Evolutionary conservation across 2,329 filamentous ascomycete genomes (phyloP).

Genomic region (Biscogniauxia sp.): DNA sequence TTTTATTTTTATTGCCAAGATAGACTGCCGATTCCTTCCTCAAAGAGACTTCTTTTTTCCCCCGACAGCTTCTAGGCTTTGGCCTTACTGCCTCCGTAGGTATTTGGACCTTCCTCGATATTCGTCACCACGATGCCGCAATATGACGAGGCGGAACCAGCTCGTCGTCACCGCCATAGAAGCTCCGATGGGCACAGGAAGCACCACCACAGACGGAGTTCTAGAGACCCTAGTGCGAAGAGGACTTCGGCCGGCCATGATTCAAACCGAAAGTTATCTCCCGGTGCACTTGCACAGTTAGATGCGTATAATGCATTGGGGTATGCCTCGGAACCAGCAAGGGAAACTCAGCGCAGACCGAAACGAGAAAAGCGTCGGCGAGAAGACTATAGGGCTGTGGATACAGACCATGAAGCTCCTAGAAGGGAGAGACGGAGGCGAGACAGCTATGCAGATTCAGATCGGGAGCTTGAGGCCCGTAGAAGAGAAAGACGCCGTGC

Average conservation of each 20-base stretch:
- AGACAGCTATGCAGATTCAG: slow-evolving; percentile 16
- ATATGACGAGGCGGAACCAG: slow-evolving; percentile 25
- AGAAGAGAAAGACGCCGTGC: slow-evolving; percentile 20
- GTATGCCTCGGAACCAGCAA: slow-evolving; percentile 36
- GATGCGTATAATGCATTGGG: slow-evolving; percentile 57
- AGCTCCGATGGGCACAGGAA: slow-evolving; percentile 30
- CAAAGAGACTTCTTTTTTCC: slow-evolving; percentile 20
- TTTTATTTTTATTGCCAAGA: slow-evolving; percentile 4
- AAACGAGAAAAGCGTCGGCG: slow-evolving; percentile 33
- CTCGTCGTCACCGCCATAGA: slow-evolving; percentile 22
- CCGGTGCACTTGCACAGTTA: slow-evolving; percentile 63
- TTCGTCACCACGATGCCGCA: slow-evolving; percentile 31
- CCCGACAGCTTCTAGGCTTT: not conserved
- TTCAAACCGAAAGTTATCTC: slow-evolving; percentile 36
- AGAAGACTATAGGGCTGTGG: slow-evolving; percentile 21
- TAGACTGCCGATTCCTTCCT: slow-evolving; percentile 24
- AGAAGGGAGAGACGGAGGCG: slow-evolving; percentile 20
- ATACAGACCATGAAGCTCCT: slow-evolving; percentile 32
- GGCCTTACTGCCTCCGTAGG: not conserved
- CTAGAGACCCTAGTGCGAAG: slow-evolving; percentile 31
- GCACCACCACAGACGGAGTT: slow-evolving; percentile 36
- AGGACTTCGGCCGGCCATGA: slow-evolving; percentile 34
- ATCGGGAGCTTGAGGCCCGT: slow-evolving; percentile 19
- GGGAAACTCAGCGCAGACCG: slow-evolving; percentile 41
- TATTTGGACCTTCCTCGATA: slow-evolving; percentile 2